These are phyloP conservation scores for Novymonas esmeraldas DNA, from an alignment of 208 protist species.

Conservation along the genomic window DNA sequence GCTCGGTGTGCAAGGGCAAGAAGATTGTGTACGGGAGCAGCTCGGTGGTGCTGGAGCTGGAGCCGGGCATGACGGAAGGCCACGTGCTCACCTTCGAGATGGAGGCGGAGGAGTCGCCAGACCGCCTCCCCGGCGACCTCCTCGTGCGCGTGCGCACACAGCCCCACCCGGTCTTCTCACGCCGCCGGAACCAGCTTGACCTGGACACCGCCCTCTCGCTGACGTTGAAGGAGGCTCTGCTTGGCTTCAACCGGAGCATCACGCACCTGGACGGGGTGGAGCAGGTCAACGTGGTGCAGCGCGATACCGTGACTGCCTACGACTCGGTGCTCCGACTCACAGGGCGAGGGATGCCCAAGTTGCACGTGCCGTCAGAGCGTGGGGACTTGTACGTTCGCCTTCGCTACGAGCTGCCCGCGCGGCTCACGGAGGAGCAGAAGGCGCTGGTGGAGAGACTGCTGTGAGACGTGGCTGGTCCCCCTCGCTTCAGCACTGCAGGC, in stretches of 20 bases:
- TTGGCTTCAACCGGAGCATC: conserved; percentile 86
- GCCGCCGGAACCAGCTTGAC: conserved; percentile 77
- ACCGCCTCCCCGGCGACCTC: conserved; percentile 85
- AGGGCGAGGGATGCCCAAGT: conserved; percentile 94
- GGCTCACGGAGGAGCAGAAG: conserved; percentile 55
- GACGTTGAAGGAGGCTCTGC: conserved; percentile 85
- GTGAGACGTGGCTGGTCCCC: no score
- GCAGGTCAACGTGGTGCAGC: conserved; percentile 40
- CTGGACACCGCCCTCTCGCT: conserved; percentile 81
- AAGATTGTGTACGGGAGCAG: conserved; percentile 54
- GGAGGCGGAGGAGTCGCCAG: conserved; percentile 82
- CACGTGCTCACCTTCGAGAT: conserved; percentile 83
- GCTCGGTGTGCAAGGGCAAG: conserved; percentile 74
- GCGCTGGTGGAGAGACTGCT: conserved; percentile 28
- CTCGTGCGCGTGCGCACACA: conserved; percentile 51
- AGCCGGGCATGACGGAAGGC: conserved; percentile 69
- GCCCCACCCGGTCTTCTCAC: conserved; percentile 77
- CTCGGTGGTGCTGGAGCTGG: conserved; percentile 68
- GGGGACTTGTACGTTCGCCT: conserved; percentile 92
- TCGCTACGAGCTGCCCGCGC: conserved; percentile 73
- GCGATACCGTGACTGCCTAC: conserved; percentile 50
- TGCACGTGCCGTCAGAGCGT: conserved; percentile 78
- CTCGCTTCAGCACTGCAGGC: no score
- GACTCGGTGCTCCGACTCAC: conserved; percentile 65
- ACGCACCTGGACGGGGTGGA: conserved; percentile 86